Percentiles rank a stretch among this genome's conserved stretches.
These are phyloP conservation scores for Kazachstania bromeliacearum DNA, from an alignment of 805 yeast genomes.

Conservation along the genomic window DNA sequence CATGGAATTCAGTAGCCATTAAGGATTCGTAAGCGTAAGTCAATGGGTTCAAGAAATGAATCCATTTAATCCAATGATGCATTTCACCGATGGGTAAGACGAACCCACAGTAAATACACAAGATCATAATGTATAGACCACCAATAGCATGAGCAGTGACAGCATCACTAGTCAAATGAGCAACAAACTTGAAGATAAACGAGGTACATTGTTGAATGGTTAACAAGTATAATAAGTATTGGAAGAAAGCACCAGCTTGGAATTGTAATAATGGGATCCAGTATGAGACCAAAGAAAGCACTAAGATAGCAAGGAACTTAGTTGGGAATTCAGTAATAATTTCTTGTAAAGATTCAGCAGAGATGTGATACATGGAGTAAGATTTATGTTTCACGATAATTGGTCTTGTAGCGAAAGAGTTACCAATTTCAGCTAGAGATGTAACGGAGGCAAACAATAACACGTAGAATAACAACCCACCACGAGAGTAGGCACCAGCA, in stretches of 20 bases:
- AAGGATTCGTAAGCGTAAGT: constrained; percentile 44
- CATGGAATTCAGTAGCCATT: constrained; percentile 49
- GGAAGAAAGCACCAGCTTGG: constrained; percentile 48
- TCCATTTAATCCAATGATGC: constrained; percentile 59
- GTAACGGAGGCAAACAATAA: constrained; percentile 52
- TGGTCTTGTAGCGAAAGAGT: constrained; percentile 51
- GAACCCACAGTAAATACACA: constrained; percentile 50
- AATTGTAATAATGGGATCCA: constrained; percentile 45
- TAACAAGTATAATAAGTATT: constrained; percentile 37
- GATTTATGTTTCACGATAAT: constrained; percentile 57
- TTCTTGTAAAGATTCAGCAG: constrained; percentile 54
- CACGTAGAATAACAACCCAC: constrained; percentile 54
- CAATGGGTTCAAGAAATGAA: constrained; percentile 41
- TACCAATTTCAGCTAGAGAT: constrained; percentile 51
- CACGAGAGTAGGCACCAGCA: constrained; percentile 50
- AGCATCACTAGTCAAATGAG: constrained; percentile 43
- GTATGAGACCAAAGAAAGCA: constrained; percentile 40
- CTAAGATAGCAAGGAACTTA: constrained; percentile 40
- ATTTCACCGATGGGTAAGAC: constrained; percentile 37
- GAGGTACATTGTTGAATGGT: constrained; percentile 45
- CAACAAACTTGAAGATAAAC: constrained; percentile 43
- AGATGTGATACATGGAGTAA: constrained; percentile 52
- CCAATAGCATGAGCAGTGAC: constrained; percentile 48
- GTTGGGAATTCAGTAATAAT: constrained; percentile 50
- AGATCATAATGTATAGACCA: constrained; percentile 45